These are phyloP conservation scores for Medicago truncatula DNA, from an alignment of 306 rosid genomes.

Conservation along the genomic window DNA sequence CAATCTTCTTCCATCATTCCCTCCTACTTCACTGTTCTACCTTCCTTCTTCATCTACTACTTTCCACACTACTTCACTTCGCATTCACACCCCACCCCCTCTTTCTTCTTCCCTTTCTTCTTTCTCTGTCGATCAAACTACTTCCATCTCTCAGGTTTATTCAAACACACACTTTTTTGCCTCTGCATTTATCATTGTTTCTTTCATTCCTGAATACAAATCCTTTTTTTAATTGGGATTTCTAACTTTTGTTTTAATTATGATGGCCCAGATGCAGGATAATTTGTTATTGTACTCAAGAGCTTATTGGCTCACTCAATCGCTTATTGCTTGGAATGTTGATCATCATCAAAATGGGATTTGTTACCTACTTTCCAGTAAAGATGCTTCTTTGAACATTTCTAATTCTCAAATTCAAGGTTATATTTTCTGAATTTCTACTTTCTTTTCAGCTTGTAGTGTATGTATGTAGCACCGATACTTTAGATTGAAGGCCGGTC, in stretches of 20 bases:
- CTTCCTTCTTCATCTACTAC: conserved; percentile 36
- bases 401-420: conserved; percentile 65
- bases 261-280: conserved; percentile 57
- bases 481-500: background rate
- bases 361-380: conserved; percentile 70
- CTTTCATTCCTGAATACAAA: conserved; percentile 10
- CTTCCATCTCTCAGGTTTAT: conserved; percentile 68
- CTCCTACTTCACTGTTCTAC: conserved; percentile 38
- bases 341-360: conserved; percentile 61
- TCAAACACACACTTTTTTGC: background rate
- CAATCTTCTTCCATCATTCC: conserved; percentile 38
- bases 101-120: conserved; percentile 33
- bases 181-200: background rate
- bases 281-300: conserved; percentile 63
- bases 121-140: conserved; percentile 42
- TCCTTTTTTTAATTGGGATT: conserved; percentile 6
- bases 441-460: background rate
- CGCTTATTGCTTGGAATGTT: conserved; percentile 81
- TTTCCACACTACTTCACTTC: conserved; percentile 29
- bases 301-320: conserved; percentile 80
- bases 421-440: conserved; percentile 35
- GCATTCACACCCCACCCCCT: conserved; percentile 34
- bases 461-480: background rate
- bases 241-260: background rate
- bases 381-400: conserved; percentile 59